These are phyloP conservation scores for Ceratopteris richardii DNA, from an alignment of 75 land plant genomes.

Conservation along the genomic window DNA sequence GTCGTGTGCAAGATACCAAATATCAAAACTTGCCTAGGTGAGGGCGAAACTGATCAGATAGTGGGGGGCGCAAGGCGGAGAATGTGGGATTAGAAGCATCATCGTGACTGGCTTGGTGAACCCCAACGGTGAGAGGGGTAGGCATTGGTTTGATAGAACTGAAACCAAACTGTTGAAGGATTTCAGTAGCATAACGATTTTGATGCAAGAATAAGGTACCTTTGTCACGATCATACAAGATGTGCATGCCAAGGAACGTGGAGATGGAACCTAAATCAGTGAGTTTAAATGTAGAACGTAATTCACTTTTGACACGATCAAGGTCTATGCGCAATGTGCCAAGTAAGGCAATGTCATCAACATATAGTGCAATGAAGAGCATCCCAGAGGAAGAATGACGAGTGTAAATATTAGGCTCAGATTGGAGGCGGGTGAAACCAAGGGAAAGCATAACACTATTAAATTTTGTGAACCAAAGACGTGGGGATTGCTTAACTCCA, in stretches of 20 bases:
- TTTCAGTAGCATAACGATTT: too few species aligned
- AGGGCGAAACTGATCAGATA: too few species aligned
- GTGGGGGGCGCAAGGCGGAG: too few species aligned
- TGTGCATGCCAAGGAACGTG: slow-evolving; percentile 19
- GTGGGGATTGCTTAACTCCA: background rate
- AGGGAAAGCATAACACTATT: background rate
- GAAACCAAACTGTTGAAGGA: too few species aligned
- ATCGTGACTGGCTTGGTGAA: too few species aligned
- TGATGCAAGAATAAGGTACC: slow-evolving; percentile 21
- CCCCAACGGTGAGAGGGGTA: too few species aligned
- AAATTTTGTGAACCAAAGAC: background rate
- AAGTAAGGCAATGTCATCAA: slow-evolving; percentile 27
- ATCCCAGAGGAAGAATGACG: background rate
- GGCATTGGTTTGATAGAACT: too few species aligned
- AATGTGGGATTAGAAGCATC: slow-evolving; percentile 10
- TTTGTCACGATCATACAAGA: slow-evolving; percentile 10
- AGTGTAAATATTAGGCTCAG: background rate
- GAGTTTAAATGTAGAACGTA: too few species aligned
- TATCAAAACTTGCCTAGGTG: too few species aligned
- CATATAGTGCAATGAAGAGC: slow-evolving; percentile 21
- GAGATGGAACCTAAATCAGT: slow-evolving; percentile 16
- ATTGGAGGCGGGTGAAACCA: background rate
- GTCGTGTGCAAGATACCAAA: too few species aligned
- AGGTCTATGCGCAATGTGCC: slow-evolving; percentile 8
- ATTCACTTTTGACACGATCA: slow-evolving; percentile 9